These are phyloP conservation scores for Colletotrichum theobromicola DNA, from an alignment of 2,329 filamentous ascomycete genomes.

Conservation along the genomic window DNA sequence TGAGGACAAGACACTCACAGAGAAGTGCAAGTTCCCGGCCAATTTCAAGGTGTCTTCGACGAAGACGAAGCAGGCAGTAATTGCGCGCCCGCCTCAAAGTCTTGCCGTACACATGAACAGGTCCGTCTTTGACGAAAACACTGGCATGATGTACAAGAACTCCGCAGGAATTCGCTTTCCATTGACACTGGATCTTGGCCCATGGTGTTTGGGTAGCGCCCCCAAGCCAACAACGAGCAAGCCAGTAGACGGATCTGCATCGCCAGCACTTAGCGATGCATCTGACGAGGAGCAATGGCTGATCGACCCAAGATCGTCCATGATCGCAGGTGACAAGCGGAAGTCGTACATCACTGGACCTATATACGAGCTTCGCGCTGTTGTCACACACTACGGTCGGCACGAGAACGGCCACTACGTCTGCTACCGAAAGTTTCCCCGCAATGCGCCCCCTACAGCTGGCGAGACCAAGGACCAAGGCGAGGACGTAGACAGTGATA, in stretches of 20 bases:
- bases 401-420: constrained; percentile 98
- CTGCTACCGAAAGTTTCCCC: constrained; percentile 78
- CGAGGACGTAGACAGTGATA: constrained; percentile 21
- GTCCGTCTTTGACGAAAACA: constrained; percentile 86
- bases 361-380: constrained; percentile 80
- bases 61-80: constrained; percentile 88
- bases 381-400: constrained; percentile 86
- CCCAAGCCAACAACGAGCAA: constrained; percentile 25
- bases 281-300: constrained; percentile 69
- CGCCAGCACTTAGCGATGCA: neutral
- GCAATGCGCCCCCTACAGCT: constrained; percentile 22
- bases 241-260: constrained; percentile 17
- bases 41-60: constrained; percentile 76
- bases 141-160: constrained; percentile 84
- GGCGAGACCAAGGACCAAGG: constrained; percentile 32
- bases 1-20: constrained; percentile 67
- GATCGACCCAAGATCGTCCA: constrained; percentile 71
- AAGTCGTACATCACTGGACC: constrained; percentile 60
- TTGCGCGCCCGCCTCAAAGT: constrained; percentile 81
- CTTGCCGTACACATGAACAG: constrained; percentile 89
- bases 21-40: constrained; percentile 69
- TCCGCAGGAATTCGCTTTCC: constrained; percentile 81
- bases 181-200: constrained; percentile 72
- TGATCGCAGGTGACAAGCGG: constrained; percentile 66
- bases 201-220: constrained; percentile 81